Base-by-base conservation (phyloP, 768 basidiomycete genomes). In the Kwoniella sp. region DNA sequence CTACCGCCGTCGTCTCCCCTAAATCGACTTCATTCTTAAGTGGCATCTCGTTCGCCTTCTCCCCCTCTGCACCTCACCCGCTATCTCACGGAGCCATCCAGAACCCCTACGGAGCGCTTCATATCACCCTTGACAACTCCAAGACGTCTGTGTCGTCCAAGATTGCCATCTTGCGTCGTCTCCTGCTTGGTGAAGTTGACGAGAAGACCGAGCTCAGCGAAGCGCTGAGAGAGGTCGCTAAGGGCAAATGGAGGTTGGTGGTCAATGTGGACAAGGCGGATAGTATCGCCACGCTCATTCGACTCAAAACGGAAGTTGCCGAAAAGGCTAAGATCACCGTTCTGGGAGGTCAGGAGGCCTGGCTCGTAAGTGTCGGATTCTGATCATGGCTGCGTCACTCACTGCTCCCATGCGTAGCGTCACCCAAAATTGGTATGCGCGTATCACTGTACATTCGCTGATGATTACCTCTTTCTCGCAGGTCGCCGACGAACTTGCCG, bases 101-200 rank as follows among this genome's bases (percentile, higher is more conserved):
- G 38, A 83, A 88, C 67, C 83, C 86, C 12, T 83, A 85, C 20
- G 85, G 84, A 4, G 89, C 90, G 0, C 77, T 93, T 4, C 91
- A 92, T 69, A 82, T 93, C 68, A 71, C 82, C 15, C 76, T 93
- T 50, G 86, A 86, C 72, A 81, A 82, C 23, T 59, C 54, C 41
- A 82, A 80, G 15, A 82, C 84, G 0, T 89, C 90, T 65, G 84
- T 92, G 30, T 92, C 92, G 79, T 89, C 88, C n/a, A 87, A 92
- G 70, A 88, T 95, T 66, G 88, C 88, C 15, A 83, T 86, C 3
- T 82, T 96, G 51, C 85, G 92, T 1, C 82, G 84, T 8, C 82
- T 92, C 41, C 82, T 95, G 8, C 81, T 88, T 25, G 75, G 75
- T 7, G 74, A 74, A 82, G 81, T 11, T 67, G 80, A 48, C 72